Evolutionary conservation across 345 rosid genomes (phyloP), one percentile per base, ranked within the genome.

Genomic region (Hibiscus trionum): DNA sequence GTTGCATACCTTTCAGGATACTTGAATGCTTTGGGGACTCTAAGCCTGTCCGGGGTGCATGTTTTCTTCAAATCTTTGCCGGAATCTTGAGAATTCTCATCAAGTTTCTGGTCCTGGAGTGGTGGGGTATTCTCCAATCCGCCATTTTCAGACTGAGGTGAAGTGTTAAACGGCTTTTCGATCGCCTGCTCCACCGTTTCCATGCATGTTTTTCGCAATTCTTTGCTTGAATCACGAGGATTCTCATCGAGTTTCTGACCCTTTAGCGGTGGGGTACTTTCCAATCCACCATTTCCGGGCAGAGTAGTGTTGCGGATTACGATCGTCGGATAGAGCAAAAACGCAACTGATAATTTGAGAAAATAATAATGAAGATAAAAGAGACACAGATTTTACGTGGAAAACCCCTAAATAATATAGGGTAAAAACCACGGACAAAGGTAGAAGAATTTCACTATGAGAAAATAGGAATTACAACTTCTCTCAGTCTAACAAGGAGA

Each of bases 21-120:
- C 80, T 86, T 88, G 46, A 87, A 90, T 16, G 96, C 90, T 75
- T 86, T 77, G 17, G 97, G 96, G 47, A 90, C 84, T 64, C 82
- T 80, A 49, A 93, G 88, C 14, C 82, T 90, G 78, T 86, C 94
- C 0, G 93, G 98, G 52, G 91, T 88, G 35, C 52, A 33, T 21
- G 79, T 73, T 73, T 84, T 89, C 31, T 77, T 76, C 70, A 85
- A 19, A 66, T 88, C 89, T 4, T 73, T 79, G 69, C 72, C 42
- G 1, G 80, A 71, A n/a, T 55, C 59, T 57, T 73, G 78, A 27
- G 84, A 61, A 26, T 73, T 75, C 12, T 74, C 70, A 37, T 76
- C 76, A 5, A 4, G 60, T n/a, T 37, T 0, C 14, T 63, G 44
- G 44, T 59, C 72, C 66, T 6, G 75, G 71, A 74, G 76, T 11